Evolutionary conservation across 495 filamentous ascomycete genomes (phyloP).

Genomic region (Apiosordaria backusii): DNA sequence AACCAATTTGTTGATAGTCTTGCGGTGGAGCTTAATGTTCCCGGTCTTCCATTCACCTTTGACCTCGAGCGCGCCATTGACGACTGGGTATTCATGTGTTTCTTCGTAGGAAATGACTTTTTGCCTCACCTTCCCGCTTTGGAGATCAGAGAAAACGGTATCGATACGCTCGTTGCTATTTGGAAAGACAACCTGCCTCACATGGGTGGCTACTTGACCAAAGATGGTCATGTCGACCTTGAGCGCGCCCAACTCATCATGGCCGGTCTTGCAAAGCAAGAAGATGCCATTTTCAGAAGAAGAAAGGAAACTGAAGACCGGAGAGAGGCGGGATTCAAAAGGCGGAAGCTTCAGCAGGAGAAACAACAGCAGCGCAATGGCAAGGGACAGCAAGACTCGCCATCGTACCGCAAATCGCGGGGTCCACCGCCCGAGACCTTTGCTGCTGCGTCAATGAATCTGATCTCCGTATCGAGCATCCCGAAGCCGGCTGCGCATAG

Average conservation of each 20-base stretch:
- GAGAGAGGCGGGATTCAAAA: conserved; percentile 69
- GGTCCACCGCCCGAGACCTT: conserved; percentile 19
- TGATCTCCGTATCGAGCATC: conserved; percentile 47
- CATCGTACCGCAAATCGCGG: conserved; percentile 18
- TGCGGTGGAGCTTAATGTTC: conserved; percentile 79
- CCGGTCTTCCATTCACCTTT: conserved; percentile 68
- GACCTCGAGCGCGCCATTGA: conserved; percentile 95
- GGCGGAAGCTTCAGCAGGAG: conserved; percentile 67
- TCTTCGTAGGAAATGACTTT: conserved; percentile 99
- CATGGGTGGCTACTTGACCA: conserved; percentile 94
- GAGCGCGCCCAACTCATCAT: conserved; percentile 84
- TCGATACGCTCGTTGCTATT: conserved; percentile 90
- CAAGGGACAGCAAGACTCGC: conserved; percentile 35
- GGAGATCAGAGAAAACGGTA: conserved; percentile 95
- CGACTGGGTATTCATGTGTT: conserved; percentile 99
- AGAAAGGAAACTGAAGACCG: conserved; percentile 79
- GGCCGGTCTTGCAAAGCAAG: conserved; percentile 84
- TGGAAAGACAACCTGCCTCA: conserved; percentile 88
- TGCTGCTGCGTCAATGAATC: conserved; percentile 24
- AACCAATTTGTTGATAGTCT: conserved; percentile 36
- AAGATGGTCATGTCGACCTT: conserved; percentile 88
- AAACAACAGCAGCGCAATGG: conserved; percentile 33
- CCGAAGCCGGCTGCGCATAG: conserved; percentile 51
- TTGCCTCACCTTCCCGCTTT: conserved; percentile 93
- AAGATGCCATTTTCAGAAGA: conserved; percentile 88